phyloP scores from a whole-genome alignment of 176 grass and related monocot genomes.

The Secale cereale region DNA sequence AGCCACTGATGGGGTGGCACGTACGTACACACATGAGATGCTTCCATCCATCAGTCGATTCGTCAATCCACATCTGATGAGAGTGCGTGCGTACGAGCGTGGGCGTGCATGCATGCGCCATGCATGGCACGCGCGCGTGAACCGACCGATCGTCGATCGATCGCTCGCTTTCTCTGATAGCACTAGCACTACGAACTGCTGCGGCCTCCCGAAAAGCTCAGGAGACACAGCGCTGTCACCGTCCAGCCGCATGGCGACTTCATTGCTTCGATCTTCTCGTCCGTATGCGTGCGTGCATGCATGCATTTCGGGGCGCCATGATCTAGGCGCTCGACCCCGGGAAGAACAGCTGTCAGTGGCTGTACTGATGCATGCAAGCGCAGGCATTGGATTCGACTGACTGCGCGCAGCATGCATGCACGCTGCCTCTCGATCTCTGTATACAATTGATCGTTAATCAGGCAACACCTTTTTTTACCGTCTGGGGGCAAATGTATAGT shows the following conservation, averaged over 20 bases:
- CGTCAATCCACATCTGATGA: neutral
- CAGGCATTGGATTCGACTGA: slow-evolving; percentile 14
- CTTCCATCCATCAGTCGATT: slow-evolving; percentile 36
- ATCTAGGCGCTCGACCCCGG: neutral
- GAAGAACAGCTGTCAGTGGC: neutral
- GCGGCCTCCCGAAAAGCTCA: neutral
- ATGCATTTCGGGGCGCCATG: neutral
- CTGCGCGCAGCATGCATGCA: neutral
- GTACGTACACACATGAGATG: neutral
- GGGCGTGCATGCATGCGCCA: neutral
- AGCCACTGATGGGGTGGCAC: slow-evolving; percentile 10
- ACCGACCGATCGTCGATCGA: slow-evolving; percentile 1
- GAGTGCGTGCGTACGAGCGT: slow-evolving; percentile 28
- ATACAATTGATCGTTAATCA: neutral
- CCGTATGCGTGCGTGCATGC: neutral
- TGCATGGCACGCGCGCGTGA: slow-evolving; percentile 34
- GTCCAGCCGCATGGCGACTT: neutral
- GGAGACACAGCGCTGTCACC: neutral
- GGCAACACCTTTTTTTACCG: neutral
- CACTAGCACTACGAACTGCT: neutral
- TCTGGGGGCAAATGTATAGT: neutral
- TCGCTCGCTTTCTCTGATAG: slow-evolving; percentile 31
- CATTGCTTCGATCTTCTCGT: slow-evolving; percentile 13
- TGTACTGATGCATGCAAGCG: neutral
- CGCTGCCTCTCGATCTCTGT: neutral